Evolutionary conservation across 1,284 basidiomycete species (phyloP), one percentile per base, ranked within the genome.

Genomic region (Amylostereum areolatum): DNA sequence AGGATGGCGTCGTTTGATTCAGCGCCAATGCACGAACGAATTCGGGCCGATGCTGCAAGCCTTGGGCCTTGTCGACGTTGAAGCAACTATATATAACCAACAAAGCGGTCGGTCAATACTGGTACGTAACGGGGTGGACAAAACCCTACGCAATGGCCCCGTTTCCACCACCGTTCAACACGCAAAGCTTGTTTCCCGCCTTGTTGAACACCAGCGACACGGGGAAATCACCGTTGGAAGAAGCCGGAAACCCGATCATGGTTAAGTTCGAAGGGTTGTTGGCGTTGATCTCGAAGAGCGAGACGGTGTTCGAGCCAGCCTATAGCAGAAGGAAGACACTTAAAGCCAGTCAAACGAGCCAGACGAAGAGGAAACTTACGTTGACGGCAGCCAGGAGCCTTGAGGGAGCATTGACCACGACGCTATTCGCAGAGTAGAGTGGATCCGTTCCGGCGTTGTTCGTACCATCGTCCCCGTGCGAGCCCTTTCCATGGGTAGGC

Each of bases 171-270:
- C 41, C 28, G 41, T 43, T 43, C n/a, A 43, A 11, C 25, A 43
- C 41, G 41, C 41, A 43, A 8, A 43, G 41, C 41, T 25, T 43
- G 41, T 43, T 28, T 24, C 41, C 41, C 25, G 25, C n/a, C 7
- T 24, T 28, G 41, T 43, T 43, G n/a, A 12, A 43, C 7, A 28
- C 28, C 25, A 43, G 41, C 8, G 41, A 43, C 7, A 25, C 41
- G 41, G 41, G 41, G 41, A 43, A 43, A 11, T 43, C 41, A n/a
- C 41, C 41, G n/a, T 43, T 43, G 25, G 41, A 43, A 10, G 12
- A 24, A n/a, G 30, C 25, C n/a, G 41, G n/a, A n/a, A 12, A 24
- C 25, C 41, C 41, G 25, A 43, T 28, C 41, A 27, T 12, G 4
- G 18, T 43, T 28, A 43, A 27, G 11, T 5, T 4, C 41, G 41